Base-by-base conservation (phyloP, 371 early-diverging fungal genomes). In the Circinella umbellata region DNA sequence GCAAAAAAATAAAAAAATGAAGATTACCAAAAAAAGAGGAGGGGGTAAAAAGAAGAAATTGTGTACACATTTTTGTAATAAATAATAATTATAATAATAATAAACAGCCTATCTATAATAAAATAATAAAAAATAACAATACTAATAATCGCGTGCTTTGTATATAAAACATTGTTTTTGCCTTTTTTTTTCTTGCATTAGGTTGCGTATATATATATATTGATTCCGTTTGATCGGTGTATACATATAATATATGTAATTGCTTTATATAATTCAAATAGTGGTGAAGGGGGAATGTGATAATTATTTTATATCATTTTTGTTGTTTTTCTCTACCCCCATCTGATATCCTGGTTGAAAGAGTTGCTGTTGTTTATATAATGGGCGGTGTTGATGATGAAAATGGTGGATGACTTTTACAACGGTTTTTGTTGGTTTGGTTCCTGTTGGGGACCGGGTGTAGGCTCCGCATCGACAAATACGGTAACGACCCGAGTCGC, bases 401-500 rank as follows among this genome's bases (percentile, higher is more conserved):
- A 42, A 9, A 42, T 9, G 42, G 42, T 42, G 42, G 1, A 9
- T 6, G 9, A 3, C 1, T 11, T 42, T 42, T 42, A 9, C 11
- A 9, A 42, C 6, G 42, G 35, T 57, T 57, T 20, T 57, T 57
- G 57, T 34, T n/a, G 34, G 10, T n/a, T 1, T 54, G 1, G 20
- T 54, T n/a, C 54, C 1, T 18, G 34, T 34, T 57, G 57, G 0
- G 57, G 57, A 57, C 34, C 57, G 57, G 57, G 57, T 57, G 57
- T 57, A 18, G 57, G 27, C 54, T 65, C 65, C 65, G 65, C 18
- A 65, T 48, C 65, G 60, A 62, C 69, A 71, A 75, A 74, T 57
- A 80, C 64, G 46, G 72, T 68, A 20, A 77, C 75, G 54, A 77
- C 72, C 42, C 72, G 73, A 18, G 72, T 70, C 37, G 76, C 66